These are phyloP conservation scores for Penicillium crystallinum DNA, from an alignment of 495 filamentous ascomycete genomes.

Conservation along the genomic window DNA sequence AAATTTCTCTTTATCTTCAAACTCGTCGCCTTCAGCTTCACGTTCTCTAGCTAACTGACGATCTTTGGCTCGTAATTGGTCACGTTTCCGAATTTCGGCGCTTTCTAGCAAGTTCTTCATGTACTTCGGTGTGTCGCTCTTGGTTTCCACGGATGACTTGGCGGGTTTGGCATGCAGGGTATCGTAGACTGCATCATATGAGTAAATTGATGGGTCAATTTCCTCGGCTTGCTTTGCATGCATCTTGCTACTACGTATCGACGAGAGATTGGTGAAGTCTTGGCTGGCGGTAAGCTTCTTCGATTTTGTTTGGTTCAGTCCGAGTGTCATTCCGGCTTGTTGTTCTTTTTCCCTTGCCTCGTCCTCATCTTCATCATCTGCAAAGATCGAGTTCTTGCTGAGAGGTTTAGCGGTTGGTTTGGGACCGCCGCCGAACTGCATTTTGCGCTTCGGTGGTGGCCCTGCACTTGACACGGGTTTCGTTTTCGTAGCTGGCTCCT, in stretches of 20 bases:
- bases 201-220: constrained; percentile 50
- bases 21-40: constrained; percentile 90
- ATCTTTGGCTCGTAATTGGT: constrained; percentile 82
- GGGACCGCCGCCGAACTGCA: constrained; percentile 18
- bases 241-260: constrained; percentile 43
- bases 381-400: constrained; percentile 40
- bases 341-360: constrained; percentile 18
- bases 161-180: constrained; percentile 40
- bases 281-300: constrained; percentile 11
- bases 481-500: constrained; percentile 14
- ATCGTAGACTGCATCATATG: constrained; percentile 54
- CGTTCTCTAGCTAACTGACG: constrained; percentile 80
- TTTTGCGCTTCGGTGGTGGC: constrained; percentile 35
- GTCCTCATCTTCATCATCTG: constrained; percentile 36
- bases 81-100: constrained; percentile 82
- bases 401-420: constrained; percentile 32
- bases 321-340: constrained; percentile 15
- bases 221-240: constrained; percentile 44
- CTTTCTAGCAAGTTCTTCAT: constrained; percentile 76
- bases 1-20: constrained; percentile 92
- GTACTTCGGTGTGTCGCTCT: constrained; percentile 59
- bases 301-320: constrained; percentile 17
- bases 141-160: constrained; percentile 20
- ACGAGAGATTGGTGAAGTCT: constrained; percentile 46
- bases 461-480: constrained; percentile 11